phyloP scores from a whole-genome alignment of 2,329 filamentous ascomycete genomes.

The Penicillium glabrum region DNA sequence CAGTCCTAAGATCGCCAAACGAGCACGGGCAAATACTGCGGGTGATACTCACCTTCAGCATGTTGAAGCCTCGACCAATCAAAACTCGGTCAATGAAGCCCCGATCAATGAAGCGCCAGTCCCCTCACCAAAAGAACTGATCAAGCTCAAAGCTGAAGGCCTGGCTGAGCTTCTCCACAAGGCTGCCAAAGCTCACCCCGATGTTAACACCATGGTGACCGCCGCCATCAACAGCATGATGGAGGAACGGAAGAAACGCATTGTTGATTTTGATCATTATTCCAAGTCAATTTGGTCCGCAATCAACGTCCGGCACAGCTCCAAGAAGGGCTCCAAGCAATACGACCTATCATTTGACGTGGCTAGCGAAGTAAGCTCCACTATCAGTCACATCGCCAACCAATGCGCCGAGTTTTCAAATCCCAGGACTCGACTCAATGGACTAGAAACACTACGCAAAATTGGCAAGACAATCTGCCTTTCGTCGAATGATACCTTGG shows the following conservation, averaged over 20 bases:
- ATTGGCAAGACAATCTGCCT: constrained; percentile 19
- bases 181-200: background rate
- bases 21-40: background rate
- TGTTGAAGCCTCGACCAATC: background rate
- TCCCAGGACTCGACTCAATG: constrained; percentile 14
- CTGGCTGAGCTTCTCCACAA: background rate
- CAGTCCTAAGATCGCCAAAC: background rate
- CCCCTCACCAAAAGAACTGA: background rate
- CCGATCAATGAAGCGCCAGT: background rate
- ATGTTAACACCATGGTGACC: background rate
- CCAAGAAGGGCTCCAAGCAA: constrained; percentile 3
- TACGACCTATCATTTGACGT: constrained; percentile 9
- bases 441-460: constrained; percentile 16
- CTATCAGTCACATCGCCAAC: constrained; percentile 2
- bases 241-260: background rate
- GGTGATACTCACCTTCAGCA: background rate
- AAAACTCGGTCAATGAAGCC: background rate
- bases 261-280: background rate
- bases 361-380: background rate
- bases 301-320: constrained; percentile 11
- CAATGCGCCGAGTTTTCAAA: constrained; percentile 4
- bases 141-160: background rate
- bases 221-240: background rate
- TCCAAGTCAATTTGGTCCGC: constrained; percentile 6
- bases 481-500: constrained; percentile 3